Conservation (phyloP, 495 filamentous ascomycete species). For the Podospora bellae-mahoneyi region DNA sequence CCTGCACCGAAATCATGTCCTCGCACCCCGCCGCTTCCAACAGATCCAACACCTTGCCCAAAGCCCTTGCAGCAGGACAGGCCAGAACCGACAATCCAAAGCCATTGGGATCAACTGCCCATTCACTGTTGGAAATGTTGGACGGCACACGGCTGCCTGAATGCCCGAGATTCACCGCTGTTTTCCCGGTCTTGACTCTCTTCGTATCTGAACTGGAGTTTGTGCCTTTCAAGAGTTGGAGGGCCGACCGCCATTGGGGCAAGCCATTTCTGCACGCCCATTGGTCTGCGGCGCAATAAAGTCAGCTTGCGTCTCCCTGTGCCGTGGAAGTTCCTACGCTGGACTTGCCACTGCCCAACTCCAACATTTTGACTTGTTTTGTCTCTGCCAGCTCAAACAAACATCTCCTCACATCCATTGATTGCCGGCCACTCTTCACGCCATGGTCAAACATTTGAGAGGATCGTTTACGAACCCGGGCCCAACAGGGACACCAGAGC, state of each 20-base stretch:
- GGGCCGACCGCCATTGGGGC: slow-evolving; percentile 31
- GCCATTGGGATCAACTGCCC: neutral
- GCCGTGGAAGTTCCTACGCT: slow-evolving; percentile 1
- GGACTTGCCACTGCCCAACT: neutral
- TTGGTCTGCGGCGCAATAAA: slow-evolving; percentile 18
- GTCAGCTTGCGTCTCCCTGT: neutral
- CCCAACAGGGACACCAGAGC: neutral
- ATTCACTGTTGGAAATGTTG: neutral
- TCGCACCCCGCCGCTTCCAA: neutral
- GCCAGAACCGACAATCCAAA: neutral
- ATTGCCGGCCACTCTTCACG: neutral
- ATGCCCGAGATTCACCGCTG: too few species aligned
- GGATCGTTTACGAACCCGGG: neutral
- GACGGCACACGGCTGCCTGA: too few species aligned
- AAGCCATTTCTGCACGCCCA: slow-evolving; percentile 20
- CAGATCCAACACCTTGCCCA: neutral
- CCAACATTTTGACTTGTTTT: neutral
- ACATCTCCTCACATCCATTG: too few species aligned
- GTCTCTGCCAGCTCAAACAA: neutral
- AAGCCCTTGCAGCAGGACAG: too few species aligned
- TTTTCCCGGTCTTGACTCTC: too few species aligned
- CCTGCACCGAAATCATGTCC: too few species aligned
- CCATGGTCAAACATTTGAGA: neutral
- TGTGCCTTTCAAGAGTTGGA: neutral
- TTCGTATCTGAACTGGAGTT: neutral